phyloP scores from a whole-genome alignment of 202 grass and related monocot species.

The Schoenoplectus triqueter region DNA sequence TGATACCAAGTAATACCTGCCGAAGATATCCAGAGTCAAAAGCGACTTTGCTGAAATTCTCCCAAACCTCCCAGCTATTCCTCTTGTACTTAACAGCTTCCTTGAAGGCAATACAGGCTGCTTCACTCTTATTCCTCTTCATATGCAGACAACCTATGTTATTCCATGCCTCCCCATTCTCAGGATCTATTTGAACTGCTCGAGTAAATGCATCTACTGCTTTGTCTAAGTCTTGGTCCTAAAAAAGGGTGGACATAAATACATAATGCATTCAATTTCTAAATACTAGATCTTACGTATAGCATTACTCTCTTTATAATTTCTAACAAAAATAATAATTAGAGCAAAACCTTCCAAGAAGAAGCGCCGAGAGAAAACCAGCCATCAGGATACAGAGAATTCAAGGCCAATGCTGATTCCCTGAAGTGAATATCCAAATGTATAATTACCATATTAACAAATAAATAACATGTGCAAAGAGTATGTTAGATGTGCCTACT shows the following conservation, averaged over 20 bases:
- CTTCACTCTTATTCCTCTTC: conserved; percentile 79
- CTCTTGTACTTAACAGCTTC: conserved; percentile 98
- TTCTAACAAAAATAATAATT: conserved; percentile 34
- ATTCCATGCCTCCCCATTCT: conserved; percentile 99
- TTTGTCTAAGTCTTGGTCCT: conserved; percentile 89
- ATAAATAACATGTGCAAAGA: not conserved
- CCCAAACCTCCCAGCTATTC: conserved; percentile 98
- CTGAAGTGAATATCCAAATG: conserved; percentile 44
- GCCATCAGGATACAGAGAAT: conserved; percentile 90
- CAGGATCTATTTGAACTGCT: conserved; percentile 95
- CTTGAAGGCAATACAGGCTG: conserved; percentile 84
- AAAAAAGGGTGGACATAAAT: conserved; percentile 33
- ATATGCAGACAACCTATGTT: conserved; percentile 98
- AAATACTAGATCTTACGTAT: conserved; percentile 23
- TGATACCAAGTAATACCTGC: conserved; percentile 51
- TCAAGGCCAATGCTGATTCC: conserved; percentile 91
- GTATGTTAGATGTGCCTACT: conserved; percentile 18
- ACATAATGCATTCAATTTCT: conserved; percentile 40
- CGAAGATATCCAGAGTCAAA: conserved; percentile 67
- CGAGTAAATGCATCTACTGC: conserved; percentile 91
- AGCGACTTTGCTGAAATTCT: conserved; percentile 93
- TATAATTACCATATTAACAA: not conserved
- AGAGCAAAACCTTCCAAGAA: conserved; percentile 76
- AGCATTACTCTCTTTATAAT: conserved; percentile 23
- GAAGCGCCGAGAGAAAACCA: conserved; percentile 90